Conservation (phyloP, 2,329 filamentous ascomycete species). For the Eutypella sp. region DNA sequence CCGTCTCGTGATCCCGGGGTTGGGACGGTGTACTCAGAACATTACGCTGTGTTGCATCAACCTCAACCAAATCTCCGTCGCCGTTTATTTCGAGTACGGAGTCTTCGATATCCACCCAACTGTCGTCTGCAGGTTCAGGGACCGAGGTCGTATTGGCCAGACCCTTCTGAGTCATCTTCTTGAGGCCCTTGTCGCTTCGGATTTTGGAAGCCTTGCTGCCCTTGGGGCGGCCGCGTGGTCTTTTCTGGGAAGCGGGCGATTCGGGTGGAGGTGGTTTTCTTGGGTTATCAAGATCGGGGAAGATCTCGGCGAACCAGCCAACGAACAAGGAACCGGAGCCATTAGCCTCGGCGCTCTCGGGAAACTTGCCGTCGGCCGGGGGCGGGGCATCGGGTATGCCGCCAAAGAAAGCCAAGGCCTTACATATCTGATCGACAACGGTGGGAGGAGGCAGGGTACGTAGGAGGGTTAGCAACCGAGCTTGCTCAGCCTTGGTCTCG, state of each 20-base stretch:
- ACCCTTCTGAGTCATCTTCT: slow-evolving; percentile 34
- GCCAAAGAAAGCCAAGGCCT: slow-evolving; percentile 59
- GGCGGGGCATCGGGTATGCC: slow-evolving; percentile 52
- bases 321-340: slow-evolving; percentile 55
- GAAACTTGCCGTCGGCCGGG: slow-evolving; percentile 46
- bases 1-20: slow-evolving; percentile 10
- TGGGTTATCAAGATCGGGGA: slow-evolving; percentile 39
- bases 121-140: slow-evolving; percentile 31
- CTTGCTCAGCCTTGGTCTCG: slow-evolving; percentile 55
- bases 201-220: slow-evolving; percentile 48
- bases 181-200: slow-evolving; percentile 46
- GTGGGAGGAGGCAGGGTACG: slow-evolving; percentile 49
- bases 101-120: slow-evolving; percentile 43
- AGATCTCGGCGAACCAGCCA: slow-evolving; percentile 60
- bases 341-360: slow-evolving; percentile 50
- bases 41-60: slow-evolving; percentile 14
- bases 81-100: slow-evolving; percentile 24
- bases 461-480: slow-evolving; percentile 52
- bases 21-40: slow-evolving; percentile 18
- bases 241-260: slow-evolving; percentile 28
- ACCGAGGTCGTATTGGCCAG: slow-evolving; percentile 10
- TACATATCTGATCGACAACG: slow-evolving; percentile 60
- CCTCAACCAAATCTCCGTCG: slow-evolving; percentile 23
- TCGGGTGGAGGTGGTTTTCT: slow-evolving; percentile 17
- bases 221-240: slow-evolving; percentile 50